Evolutionary conservation across 768 basidiomycete species (phyloP).

Genomic region (Trametes villosa): DNA sequence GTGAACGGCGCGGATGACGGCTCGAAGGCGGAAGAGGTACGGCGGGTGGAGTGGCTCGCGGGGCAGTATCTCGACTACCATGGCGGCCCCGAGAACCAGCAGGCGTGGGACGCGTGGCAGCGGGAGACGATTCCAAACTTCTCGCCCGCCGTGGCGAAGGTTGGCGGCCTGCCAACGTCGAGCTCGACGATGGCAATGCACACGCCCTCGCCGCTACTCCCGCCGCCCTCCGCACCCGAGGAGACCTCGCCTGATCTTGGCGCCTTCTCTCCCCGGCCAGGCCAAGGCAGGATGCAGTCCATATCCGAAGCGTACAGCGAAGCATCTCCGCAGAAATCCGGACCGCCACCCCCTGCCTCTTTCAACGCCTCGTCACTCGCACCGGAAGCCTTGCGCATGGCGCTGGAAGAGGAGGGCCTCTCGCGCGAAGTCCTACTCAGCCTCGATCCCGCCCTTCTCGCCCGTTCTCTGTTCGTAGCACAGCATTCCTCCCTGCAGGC

Average conservation of each 20-base stretch:
- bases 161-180: conserved; percentile 45
- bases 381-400: conserved; percentile 47
- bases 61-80: conserved; percentile 67
- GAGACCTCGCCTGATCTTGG: conserved; percentile 32
- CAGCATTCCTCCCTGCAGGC: conserved; percentile 54
- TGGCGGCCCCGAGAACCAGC: conserved; percentile 52
- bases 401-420: conserved; percentile 67
- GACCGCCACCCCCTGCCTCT: conserved; percentile 8
- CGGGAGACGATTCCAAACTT: conserved; percentile 53
- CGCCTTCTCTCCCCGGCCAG: conserved; percentile 37
- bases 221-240: conserved; percentile 13
- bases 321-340: conserved; percentile 17
- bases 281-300: conserved; percentile 32
- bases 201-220: conserved; percentile 48
- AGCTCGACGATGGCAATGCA: conserved; percentile 59
- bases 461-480: conserved; percentile 64
- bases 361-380: not conserved
- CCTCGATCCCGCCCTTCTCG: conserved; percentile 65
- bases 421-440: conserved; percentile 66
- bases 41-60: conserved; percentile 66
- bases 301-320: conserved; percentile 31
- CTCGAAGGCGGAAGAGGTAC: conserved; percentile 41
- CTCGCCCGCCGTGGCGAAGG: conserved; percentile 10
- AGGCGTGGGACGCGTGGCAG: conserved; percentile 63
- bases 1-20: conserved; percentile 57